These are phyloP conservation scores for Cornus suecica DNA, from an alignment of 148 eudicot genomes.

Conservation along the genomic window DNA sequence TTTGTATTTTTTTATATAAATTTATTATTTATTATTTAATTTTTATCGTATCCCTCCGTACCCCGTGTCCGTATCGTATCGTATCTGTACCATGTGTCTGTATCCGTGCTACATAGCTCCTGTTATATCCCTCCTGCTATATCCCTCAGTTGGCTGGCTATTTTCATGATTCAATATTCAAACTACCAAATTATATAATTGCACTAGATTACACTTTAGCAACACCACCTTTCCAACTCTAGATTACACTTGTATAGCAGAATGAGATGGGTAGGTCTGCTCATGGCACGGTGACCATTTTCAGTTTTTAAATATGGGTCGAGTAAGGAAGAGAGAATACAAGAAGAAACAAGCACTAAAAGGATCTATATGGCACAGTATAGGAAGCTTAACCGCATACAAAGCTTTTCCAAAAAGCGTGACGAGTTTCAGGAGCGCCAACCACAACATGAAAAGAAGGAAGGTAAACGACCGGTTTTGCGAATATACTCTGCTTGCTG, in stretches of 20 bases:
- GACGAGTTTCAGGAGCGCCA: constrained; percentile 16
- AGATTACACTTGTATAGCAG: not conserved
- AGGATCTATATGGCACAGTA: not conserved
- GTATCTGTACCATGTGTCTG: no score
- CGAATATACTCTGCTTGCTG: constrained; percentile 56
- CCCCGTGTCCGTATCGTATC: no score
- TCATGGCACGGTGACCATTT: not conserved
- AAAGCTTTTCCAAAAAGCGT: not conserved
- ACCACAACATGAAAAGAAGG: constrained; percentile 30
- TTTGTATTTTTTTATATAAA: no score
- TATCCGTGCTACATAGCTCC: no score
- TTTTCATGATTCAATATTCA: no score
- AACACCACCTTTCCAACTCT: not conserved
- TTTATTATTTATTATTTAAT: no score
- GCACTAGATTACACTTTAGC: no score
- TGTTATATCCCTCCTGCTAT: no score
- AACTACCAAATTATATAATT: no score
- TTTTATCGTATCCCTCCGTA: no score
- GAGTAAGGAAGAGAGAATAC: not conserved
- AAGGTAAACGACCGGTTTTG: constrained; percentile 51
- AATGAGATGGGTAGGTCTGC: not conserved
- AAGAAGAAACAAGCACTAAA: not conserved
- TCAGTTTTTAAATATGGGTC: not conserved
- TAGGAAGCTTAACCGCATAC: not conserved
- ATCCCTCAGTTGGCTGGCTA: no score